These are phyloP conservation scores for Calonectria leucothoes DNA, from an alignment of 2,329 filamentous ascomycete species.

Conservation along the genomic window DNA sequence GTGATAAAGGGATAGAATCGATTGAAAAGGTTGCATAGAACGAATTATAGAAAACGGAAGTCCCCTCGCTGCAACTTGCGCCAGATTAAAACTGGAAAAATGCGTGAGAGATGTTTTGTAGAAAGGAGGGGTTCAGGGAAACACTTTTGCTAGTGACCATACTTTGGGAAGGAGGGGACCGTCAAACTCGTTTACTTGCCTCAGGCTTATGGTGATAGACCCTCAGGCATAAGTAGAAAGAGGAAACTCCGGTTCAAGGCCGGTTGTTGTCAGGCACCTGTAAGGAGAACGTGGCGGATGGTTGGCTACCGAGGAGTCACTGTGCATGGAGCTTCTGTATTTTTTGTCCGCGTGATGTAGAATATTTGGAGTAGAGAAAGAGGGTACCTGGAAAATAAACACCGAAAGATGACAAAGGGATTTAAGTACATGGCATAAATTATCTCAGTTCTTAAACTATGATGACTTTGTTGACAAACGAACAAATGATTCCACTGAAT, in stretches of 20 bases:
- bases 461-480: neutral
- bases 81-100: neutral
- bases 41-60: neutral
- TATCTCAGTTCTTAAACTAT: too few species aligned
- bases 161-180: neutral
- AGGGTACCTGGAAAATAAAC: neutral
- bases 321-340: neutral
- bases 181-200: neutral
- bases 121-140: neutral
- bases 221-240: slow-evolving; percentile 2
- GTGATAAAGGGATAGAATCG: neutral
- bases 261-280: slow-evolving; percentile 3
- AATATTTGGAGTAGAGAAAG: neutral
- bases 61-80: neutral
- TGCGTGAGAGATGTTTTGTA: neutral
- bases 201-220: neutral
- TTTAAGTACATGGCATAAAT: neutral
- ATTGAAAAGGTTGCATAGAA: neutral
- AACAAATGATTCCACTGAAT: neutral
- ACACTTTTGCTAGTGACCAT: neutral
- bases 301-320: neutral
- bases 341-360: neutral
- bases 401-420: too few species aligned
- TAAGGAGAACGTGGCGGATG: neutral
- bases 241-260: neutral